Evolutionary conservation across 345 rosid species (phyloP), one percentile per base, ranked within the genome.

Genomic region (Clarkia xantiana): DNA sequence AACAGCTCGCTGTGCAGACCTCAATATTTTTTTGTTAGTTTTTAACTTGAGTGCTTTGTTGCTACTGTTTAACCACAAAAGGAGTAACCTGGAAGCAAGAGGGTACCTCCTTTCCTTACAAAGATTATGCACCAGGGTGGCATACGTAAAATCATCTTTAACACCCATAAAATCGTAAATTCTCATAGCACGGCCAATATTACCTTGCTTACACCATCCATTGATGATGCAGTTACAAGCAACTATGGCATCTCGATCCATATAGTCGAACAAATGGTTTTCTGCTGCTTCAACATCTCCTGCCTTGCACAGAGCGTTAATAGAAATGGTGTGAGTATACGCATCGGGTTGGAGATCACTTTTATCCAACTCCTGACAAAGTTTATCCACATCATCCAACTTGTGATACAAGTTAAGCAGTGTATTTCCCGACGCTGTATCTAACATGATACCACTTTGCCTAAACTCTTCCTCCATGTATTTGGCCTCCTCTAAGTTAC

Each of bases 321-420:
- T 70, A 60, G 86, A 64, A 58, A 86, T 90, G 11, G 89, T 75
- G 64, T 86, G 86, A 1, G 94, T 86, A 54, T 86, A 90, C 42
- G 61, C 68, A 57, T 86, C 96, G 36, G 78, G 72, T 63, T 67
- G 72, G 62, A 79, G 63, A 41, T 88, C 96, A 55, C 39, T 47
- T 41, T 54, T 55, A 58, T 79, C 84, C 15, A 83, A 73, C 50
- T 81, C 84, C 50, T 66, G 71, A 64, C 81, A 42, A 58, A 79
- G 61, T 45, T 50, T 62, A 54, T 68, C 73, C n/a, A 75, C 86
- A 43, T 61, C 81, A 18, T 76, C 81, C 48, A 81, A 41, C 51
- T 77, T 69, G 20, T 80, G 77, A 13, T 67, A 71, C 59, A 86
- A 61, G 69, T 83, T 72, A 57, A 83, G 63, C 40, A 77, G 61